Evolutionary conservation across 164 flowering plant species (phyloP).

Genomic region (Akebia trifoliata): DNA sequence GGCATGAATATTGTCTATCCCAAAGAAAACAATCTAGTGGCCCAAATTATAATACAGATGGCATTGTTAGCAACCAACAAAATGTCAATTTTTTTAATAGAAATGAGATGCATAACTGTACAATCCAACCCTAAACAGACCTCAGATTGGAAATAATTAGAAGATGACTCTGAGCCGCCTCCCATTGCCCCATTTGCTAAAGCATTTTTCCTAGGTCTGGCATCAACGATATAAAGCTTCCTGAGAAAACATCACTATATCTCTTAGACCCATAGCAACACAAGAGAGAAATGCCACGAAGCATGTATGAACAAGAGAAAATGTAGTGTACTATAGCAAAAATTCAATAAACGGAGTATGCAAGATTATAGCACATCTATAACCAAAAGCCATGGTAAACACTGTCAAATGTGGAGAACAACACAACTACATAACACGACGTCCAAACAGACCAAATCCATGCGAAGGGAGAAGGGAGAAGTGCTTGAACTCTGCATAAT

Average conservation of each 20-base stretch:
- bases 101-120: constrained; percentile 4
- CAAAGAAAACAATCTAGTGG: constrained; percentile 87
- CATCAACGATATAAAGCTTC: constrained; percentile 97
- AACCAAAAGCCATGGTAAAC: too few species aligned
- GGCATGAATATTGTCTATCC: constrained; percentile 98
- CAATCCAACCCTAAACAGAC: constrained; percentile 36
- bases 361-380: too few species aligned
- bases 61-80: constrained; percentile 8
- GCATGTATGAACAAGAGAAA: background rate
- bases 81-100: background rate
- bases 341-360: too few species aligned
- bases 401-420: background rate
- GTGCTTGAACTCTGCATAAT: too few species aligned
- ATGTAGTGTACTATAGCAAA: background rate
- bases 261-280: constrained; percentile 1
- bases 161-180: constrained; percentile 98
- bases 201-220: constrained; percentile 99
- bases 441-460: too few species aligned
- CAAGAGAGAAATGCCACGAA: background rate
- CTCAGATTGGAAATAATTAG: constrained; percentile 95
- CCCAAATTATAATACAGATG: background rate
- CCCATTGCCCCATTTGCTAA: constrained; percentile 99
- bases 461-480: too few species aligned
- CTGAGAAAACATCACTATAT: constrained; percentile 28
- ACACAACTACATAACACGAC: background rate